These are phyloP conservation scores for Coprinopsis cinerea DNA, from an alignment of 768 basidiomycete genomes.

Conservation along the genomic window DNA sequence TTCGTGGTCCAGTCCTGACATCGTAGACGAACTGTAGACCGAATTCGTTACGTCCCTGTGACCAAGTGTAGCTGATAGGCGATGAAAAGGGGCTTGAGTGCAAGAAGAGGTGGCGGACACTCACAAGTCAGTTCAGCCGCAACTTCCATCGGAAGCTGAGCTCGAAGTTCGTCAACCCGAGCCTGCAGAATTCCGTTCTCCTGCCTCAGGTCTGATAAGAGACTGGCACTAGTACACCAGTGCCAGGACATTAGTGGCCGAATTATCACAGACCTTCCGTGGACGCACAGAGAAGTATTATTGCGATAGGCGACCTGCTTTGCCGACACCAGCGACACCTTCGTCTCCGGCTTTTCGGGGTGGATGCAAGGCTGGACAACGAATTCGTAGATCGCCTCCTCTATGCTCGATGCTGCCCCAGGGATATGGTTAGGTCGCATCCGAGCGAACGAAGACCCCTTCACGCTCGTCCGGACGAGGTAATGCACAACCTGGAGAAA, in stretches of 20 bases:
- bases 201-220: conserved; percentile 76
- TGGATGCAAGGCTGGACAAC: not conserved
- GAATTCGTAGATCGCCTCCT: not conserved
- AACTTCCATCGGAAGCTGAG: conserved; percentile 22
- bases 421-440: conserved; percentile 40
- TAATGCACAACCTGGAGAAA: conserved; percentile 55
- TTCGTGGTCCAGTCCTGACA: conserved; percentile 11
- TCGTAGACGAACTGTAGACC: conserved; percentile 32
- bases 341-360: not conserved
- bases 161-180: conserved; percentile 41
- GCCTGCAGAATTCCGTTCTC: conserved; percentile 80
- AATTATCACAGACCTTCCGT: no score
- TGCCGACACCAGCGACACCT: not conserved
- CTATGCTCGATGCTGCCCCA: not conserved
- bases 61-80: not conserved
- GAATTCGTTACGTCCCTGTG: conserved; percentile 11
- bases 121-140: conserved; percentile 11
- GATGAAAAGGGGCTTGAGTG: conserved; percentile 12
- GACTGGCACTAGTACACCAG: conserved; percentile 42
- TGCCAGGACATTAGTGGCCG: not conserved
- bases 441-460: conserved; percentile 55
- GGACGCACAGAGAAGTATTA: not conserved
- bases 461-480: conserved; percentile 41
- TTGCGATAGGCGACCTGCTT: not conserved
- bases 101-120: conserved; percentile 4